Percentiles rank a stretch among this genome's conserved stretches.
Evolutionary conservation across 352 stramenopile genomes (phyloP).

Genomic region (Pythium angustatum): DNA sequence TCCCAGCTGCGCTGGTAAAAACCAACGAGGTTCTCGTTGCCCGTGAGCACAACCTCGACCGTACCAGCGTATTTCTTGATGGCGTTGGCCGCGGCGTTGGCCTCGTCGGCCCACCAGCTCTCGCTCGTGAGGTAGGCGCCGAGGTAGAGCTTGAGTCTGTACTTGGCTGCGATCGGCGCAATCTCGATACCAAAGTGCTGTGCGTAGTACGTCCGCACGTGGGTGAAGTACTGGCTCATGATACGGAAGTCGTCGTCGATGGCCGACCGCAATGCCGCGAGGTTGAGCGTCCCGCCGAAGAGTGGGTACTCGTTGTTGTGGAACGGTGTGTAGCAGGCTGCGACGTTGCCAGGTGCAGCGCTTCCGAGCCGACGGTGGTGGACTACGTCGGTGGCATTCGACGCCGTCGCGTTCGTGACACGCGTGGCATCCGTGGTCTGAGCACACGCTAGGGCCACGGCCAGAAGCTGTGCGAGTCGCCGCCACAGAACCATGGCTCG

Average conservation of each 20-base stretch:
- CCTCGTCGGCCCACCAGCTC: constrained; percentile 24
- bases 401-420: neutral
- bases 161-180: constrained; percentile 22
- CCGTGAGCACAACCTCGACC: constrained; percentile 28
- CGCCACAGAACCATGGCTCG: constrained; percentile 9
- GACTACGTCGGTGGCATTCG: constrained; percentile 22
- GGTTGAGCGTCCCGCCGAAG: constrained; percentile 1
- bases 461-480: constrained; percentile 10
- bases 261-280: constrained; percentile 10
- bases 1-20: too few relatives aligned
- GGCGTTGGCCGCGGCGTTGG: constrained; percentile 24
- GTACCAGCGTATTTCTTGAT: constrained; percentile 25
- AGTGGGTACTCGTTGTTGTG: constrained; percentile 27
- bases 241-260: constrained; percentile 36
- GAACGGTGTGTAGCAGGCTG: constrained; percentile 31
- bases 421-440: neutral
- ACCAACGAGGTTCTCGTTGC: constrained; percentile 37
- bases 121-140: constrained; percentile 35
- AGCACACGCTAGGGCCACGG: neutral
- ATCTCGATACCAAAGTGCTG: constrained; percentile 32
- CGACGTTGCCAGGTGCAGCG: constrained; percentile 28
- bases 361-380: constrained; percentile 1
- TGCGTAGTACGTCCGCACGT: constrained; percentile 38
- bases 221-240: constrained; percentile 29
- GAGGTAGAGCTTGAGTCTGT: constrained; percentile 34